phyloP scores from a whole-genome alignment of 1,284 basidiomycete species.

The Ceratobasidium sp. region DNA sequence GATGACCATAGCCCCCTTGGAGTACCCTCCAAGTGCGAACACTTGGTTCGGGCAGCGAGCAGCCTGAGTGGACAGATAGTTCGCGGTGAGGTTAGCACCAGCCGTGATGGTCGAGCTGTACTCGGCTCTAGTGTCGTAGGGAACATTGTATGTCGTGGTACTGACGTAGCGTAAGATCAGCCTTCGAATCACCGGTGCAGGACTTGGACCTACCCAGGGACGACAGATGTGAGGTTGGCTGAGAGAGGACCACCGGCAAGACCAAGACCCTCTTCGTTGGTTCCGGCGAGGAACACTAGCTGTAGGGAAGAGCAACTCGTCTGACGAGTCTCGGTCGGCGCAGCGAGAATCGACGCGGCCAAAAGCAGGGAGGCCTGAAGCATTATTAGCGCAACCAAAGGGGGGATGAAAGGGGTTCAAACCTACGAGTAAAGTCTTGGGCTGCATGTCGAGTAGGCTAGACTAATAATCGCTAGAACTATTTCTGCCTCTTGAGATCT shows the following conservation, averaged over 20 bases:
- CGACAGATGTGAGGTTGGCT: no score
- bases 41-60: slow-evolving; percentile 17
- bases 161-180: neutral
- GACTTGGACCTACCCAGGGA: slow-evolving; percentile 17
- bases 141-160: slow-evolving; percentile 18
- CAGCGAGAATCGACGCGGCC: neutral
- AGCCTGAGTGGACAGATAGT: slow-evolving; percentile 10
- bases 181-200: no score
- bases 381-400: no score
- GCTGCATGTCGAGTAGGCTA: neutral
- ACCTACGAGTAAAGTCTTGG: slow-evolving; percentile 8
- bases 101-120: slow-evolving; percentile 23
- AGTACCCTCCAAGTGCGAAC: slow-evolving; percentile 16
- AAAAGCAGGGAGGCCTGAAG: slow-evolving; percentile 14
- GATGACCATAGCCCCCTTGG: slow-evolving; percentile 21
- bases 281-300: slow-evolving; percentile 25
- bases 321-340: slow-evolving; percentile 8
- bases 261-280: slow-evolving; percentile 6
- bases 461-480: no score
- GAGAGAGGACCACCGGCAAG: slow-evolving; percentile 25
- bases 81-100: slow-evolving; percentile 13
- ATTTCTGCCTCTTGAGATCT: no score
- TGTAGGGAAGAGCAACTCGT: slow-evolving; percentile 22
- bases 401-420: no score
- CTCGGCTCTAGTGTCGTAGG: slow-evolving; percentile 16